Conservation (phyloP, 768 basidiomycete species). For the Psilocybe cubensis region DNA sequence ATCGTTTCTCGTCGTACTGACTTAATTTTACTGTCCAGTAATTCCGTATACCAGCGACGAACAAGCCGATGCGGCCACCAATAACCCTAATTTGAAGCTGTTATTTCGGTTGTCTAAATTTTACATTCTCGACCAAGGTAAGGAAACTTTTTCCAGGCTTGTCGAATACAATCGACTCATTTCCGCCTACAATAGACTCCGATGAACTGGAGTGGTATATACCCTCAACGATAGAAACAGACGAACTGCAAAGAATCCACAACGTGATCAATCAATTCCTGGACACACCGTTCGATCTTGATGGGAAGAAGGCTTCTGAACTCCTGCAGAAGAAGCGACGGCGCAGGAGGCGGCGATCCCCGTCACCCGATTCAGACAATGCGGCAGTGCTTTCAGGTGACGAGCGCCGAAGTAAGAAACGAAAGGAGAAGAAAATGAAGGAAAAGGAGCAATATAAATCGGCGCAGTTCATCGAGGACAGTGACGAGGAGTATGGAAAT, state of each 20-base stretch:
- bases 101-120: constrained; percentile 83
- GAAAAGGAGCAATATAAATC: constrained; percentile 72
- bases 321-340: constrained; percentile 70
- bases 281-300: constrained; percentile 75
- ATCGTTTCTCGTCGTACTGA: constrained; percentile 1
- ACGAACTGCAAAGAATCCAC: constrained; percentile 68
- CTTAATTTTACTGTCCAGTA: constrained; percentile 42
- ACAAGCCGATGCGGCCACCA: constrained; percentile 75
- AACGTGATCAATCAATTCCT: constrained; percentile 86
- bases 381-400: constrained; percentile 39
- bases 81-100: constrained; percentile 80
- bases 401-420: constrained; percentile 49
- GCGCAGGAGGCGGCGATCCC: constrained; percentile 54
- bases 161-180: constrained; percentile 10
- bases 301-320: constrained; percentile 75
- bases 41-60: constrained; percentile 79
- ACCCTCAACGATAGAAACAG: constrained; percentile 69
- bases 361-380: constrained; percentile 48
- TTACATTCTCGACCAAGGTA: constrained; percentile 67
- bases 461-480: constrained; percentile 91
- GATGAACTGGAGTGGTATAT: constrained; percentile 87
- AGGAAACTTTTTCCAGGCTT: constrained; percentile 19
- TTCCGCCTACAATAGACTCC: constrained; percentile 44
- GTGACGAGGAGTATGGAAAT: constrained; percentile 81
- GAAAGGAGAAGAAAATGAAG: constrained; percentile 70